These are phyloP conservation scores for Geranium brycei DNA, from an alignment of 345 rosid genomes.

Conservation along the genomic window DNA sequence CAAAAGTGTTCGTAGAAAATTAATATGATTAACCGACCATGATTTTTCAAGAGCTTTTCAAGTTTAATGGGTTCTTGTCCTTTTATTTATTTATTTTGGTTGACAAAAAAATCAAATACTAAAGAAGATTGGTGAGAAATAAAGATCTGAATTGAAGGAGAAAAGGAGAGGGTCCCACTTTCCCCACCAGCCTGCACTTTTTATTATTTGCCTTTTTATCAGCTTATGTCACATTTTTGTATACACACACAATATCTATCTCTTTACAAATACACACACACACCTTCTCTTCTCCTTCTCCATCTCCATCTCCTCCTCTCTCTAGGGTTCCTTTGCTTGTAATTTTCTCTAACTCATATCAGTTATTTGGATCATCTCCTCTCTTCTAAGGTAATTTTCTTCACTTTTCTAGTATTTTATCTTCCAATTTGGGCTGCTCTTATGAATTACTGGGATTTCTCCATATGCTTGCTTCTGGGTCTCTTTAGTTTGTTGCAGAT, in stretches of 20 bases:
- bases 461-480: background rate
- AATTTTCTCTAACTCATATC: background rate
- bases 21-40: too few relatives aligned
- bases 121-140: too few relatives aligned
- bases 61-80: too few relatives aligned
- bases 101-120: too few relatives aligned
- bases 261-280: background rate
- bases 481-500: background rate
- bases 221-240: background rate
- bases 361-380: background rate
- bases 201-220: too few relatives aligned
- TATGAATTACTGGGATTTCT: background rate
- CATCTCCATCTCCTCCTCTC: background rate
- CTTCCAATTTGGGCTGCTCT: too few relatives aligned
- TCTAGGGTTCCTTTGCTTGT: background rate
- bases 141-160: background rate
- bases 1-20: too few relatives aligned
- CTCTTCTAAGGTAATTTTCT: constrained; percentile 1
- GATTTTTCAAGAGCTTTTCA: too few relatives aligned
- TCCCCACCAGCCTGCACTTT: background rate
- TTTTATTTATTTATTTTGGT: too few relatives aligned
- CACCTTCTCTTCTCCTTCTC: background rate
- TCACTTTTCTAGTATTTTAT: background rate
- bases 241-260: background rate
- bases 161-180: background rate